Base-by-base conservation (phyloP, 2,329 filamentous ascomycete genomes). In the Chrysoporthe cubensis region DNA sequence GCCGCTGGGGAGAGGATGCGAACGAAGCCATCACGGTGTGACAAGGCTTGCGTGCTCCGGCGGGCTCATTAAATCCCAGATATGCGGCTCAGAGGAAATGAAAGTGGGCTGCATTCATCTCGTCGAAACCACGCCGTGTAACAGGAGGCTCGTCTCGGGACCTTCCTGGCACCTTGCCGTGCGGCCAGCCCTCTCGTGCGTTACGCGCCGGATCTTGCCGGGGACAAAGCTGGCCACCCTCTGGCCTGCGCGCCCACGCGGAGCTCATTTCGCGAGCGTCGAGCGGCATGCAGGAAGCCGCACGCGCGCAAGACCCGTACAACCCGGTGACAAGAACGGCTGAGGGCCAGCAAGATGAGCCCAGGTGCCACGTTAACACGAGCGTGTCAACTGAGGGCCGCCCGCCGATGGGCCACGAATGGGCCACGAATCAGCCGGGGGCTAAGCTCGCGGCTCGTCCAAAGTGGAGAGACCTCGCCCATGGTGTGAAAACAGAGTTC, bases 31-130 rank as follows among this genome's bases (percentile, higher is more conserved):
- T 59, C 26, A 37, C 54, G 32, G 32, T n/a, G 37, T n/a, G 37
- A 40, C 37, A 43, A 18, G 40, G 7, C 40, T 21, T 59, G 57
- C 21, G 57, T 9, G 34, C 16, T 13, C n/a, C 3, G 40, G n/a
- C 21, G 9, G 34, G 40, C 34, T 57, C 54, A 57, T 40, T 42
- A 54, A 46, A 52, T 62, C 34, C 46, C 60, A 62, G 60, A 62
- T 46, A 62, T 3, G 11, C 9, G 18, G 32, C 37, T 26, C 32
- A 40, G 46, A 52, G 60, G 60, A 62, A 62, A 62, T 42, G 44
- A 62, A 48, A 48, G n/a, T 46, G 60, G 60, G 2, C 11, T 52
- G 34, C 46, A 11, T 62, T 62, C 32, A 62, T 50, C 60, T 52
- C 32, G 32, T 40, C 46, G 60, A 52, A n/a, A 62, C 60, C 46